Conservation (phyloP, 139 green algal species). For the Protoeuglena noctilucae region DNA sequence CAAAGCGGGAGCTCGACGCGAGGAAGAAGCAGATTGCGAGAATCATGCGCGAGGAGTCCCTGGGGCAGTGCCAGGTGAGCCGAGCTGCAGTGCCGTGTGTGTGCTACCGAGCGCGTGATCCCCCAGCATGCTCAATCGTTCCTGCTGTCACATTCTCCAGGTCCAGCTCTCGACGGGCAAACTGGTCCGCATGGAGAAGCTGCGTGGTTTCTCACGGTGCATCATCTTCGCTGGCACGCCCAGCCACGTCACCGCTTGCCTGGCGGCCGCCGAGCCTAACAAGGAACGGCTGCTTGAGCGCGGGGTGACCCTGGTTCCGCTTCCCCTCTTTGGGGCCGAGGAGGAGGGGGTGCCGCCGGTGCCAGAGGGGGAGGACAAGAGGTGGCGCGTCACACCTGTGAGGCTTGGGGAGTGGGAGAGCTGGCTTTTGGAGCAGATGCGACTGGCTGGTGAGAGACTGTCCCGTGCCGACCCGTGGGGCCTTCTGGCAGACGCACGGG, state of each 20-base stretch:
- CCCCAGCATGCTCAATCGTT: not conserved
- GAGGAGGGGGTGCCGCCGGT: not conserved
- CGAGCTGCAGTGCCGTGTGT: not conserved
- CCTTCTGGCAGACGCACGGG: no score
- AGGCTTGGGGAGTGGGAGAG: slow-evolving; percentile 25
- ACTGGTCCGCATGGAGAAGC: slow-evolving; percentile 27
- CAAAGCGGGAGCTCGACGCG: slow-evolving; percentile 23
- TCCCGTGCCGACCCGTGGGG: no score
- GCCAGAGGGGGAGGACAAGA: slow-evolving; percentile 2
- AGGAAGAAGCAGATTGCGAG: slow-evolving; percentile 30
- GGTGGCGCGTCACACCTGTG: slow-evolving; percentile 36
- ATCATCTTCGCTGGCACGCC: not conserved
- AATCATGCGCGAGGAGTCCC: slow-evolving; percentile 45
- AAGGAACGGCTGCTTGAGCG: slow-evolving; percentile 35
- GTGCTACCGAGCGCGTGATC: not conserved
- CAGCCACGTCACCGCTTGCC: not conserved
- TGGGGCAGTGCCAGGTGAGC: slow-evolving; percentile 17
- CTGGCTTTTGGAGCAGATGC: slow-evolving; percentile 56
- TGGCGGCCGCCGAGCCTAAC: slow-evolving; percentile 32
- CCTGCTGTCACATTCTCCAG: no score
- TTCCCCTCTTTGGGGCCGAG: slow-evolving; percentile 31
- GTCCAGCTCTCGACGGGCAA: slow-evolving; percentile 52
- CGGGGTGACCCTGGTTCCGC: slow-evolving; percentile 51
- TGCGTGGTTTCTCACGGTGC: slow-evolving; percentile 20
- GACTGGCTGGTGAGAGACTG: no score